Percentiles rank a stretch among this genome's conserved stretches.
Conservation (phyloP, 306 rosid genomes). For the Boehmeria nivea region DNA sequence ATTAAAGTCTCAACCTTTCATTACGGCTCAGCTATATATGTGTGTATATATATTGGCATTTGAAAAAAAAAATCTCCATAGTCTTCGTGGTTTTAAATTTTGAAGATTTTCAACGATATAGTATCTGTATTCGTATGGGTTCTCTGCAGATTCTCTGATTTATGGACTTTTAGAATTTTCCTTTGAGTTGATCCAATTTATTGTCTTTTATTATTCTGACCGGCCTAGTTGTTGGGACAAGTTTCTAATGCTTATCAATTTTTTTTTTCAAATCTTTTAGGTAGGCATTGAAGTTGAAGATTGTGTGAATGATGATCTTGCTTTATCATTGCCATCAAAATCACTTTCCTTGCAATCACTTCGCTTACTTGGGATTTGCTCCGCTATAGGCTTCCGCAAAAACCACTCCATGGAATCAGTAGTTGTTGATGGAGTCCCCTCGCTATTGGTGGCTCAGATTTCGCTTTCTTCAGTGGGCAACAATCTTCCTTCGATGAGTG, state of each 20-base stretch:
- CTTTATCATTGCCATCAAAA: conserved; percentile 12
- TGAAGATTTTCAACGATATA: too few species aligned
- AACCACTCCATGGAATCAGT: conserved; percentile 48
- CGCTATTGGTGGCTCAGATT: conserved; percentile 45
- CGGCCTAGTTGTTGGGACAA: too few species aligned
- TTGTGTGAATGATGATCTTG: conserved; percentile 30
- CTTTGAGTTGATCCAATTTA: conserved; percentile 27
- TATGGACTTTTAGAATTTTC: conserved; percentile 22
- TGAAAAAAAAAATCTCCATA: too few species aligned
- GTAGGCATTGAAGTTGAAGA: conserved; percentile 18
- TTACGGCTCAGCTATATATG: conserved; percentile 25
- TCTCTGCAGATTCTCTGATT: conserved; percentile 26
- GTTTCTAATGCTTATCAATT: not conserved
- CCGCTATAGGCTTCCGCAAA: conserved; percentile 16
- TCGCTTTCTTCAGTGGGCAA: conserved; percentile 33
- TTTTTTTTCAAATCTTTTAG: not conserved
- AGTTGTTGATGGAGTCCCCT: conserved; percentile 41
- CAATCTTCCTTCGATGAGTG: conserved; percentile 38
- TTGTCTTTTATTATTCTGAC: conserved; percentile 23
- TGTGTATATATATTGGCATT: too few species aligned
- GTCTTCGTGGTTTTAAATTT: too few species aligned
- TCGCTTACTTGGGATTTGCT: conserved; percentile 35
- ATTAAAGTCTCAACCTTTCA: conserved; percentile 24
- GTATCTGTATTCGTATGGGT: conserved; percentile 26
- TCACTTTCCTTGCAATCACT: conserved; percentile 28